Evolutionary conservation across 441 rosid species (phyloP), one percentile per base, ranked within the genome.

Genomic region (Syzygium syzygioides): DNA sequence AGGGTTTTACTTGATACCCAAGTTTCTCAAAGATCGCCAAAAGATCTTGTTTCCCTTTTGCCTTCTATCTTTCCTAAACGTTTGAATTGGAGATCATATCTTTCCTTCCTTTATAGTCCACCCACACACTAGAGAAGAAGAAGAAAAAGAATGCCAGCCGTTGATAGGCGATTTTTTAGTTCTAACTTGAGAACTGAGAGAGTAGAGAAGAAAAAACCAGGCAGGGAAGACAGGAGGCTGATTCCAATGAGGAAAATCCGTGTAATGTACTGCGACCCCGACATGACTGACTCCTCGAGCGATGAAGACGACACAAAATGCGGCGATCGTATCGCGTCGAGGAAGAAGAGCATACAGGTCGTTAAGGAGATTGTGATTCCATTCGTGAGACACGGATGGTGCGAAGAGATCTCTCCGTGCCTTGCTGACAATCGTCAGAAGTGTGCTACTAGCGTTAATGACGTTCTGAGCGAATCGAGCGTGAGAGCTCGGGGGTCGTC

Each of bases 201-300:
- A 28, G 85, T 66, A 68, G 59, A 64, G 79, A 83, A 52, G n/a
- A 83, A 52, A 34, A 90, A 64, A 86, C 32, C 62, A 28, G 87
- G 45, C 60, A 87, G 57, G 64, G 91, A 89, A 60, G 53, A 20
- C n/a, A 11, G 50, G 52, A 89, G 68, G 79, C 28, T 17, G 10
- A 79, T 76, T 18, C 32, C 84, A 1, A 15, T 80, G 85, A 92
- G 92, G 93, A 94, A 88, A 88, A 37, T 92, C 86, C 93, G 95
- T 4, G 87, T 94, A 14, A 91, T 90, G 23, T 94, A 76, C 90
- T 52, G 66, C 34, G 96, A 94, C 91, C 94, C 95, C 25, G 91
- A 93, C 25, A 93, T 93, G 18, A 94, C 95, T 15, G 96, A 94
- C 88, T 90, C 93, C 34, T 92, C 94, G 0, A 92, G 93, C 7